phyloP scores from a whole-genome alignment of 139 green algal species.

The Chlamydomonas asymmetrica region DNA sequence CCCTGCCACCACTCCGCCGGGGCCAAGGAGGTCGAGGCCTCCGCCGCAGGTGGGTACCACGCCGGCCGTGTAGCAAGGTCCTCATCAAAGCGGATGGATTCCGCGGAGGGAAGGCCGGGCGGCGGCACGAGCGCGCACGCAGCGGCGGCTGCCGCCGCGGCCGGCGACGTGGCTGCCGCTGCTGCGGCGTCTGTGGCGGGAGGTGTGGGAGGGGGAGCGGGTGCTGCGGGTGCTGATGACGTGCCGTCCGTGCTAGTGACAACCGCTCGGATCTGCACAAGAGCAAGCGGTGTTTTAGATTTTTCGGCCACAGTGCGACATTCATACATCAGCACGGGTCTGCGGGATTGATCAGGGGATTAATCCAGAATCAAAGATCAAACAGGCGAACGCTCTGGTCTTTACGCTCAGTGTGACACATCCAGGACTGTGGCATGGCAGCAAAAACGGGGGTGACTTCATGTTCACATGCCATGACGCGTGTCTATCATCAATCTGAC shows the following conservation, averaged over 20 bases:
- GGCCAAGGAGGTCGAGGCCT: neutral
- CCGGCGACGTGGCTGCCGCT: neutral
- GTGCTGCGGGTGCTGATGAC: neutral
- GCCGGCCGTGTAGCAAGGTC: conserved; percentile 67
- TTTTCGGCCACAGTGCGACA: no score
- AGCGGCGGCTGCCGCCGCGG: neutral
- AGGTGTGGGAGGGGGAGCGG: neutral
- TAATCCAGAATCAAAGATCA: neutral
- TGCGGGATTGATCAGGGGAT: neutral
- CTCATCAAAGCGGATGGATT: conserved; percentile 69
- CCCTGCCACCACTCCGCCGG: conserved; percentile 11
- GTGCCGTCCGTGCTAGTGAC: neutral
- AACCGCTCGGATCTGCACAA: neutral
- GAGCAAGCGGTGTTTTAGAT: no score
- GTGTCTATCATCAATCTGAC: neutral
- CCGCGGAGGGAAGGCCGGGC: neutral
- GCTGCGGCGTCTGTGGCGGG: neutral
- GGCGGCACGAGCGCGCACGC: neutral
- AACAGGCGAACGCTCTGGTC: neutral
- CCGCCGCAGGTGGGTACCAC: conserved; percentile 61
- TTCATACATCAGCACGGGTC: neutral
- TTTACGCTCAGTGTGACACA: conserved; percentile 1
- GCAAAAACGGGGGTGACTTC: neutral
- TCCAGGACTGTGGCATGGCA: neutral
- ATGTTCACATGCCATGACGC: no score